Evolutionary conservation across 495 filamentous ascomycete genomes (phyloP), one percentile per base, ranked within the genome.

Genomic region (Penicillium dipodomyicola): DNA sequence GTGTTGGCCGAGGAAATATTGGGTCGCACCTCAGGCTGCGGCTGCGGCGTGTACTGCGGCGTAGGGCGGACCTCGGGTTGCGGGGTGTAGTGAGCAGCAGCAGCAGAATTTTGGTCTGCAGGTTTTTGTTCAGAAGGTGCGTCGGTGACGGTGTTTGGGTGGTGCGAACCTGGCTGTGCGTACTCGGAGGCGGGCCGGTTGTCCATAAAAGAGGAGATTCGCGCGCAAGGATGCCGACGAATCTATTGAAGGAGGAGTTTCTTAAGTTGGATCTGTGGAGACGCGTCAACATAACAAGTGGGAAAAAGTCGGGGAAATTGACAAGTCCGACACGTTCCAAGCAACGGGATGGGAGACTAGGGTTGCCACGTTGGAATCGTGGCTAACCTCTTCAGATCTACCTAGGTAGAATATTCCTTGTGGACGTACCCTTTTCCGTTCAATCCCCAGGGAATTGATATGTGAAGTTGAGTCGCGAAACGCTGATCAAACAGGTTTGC

Each of bases 141-240:
- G 79, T 84, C 43, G 51, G 45, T 45, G 42, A 46, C 30, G 47
- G 44, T 49, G 47, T 49, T 30, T 80, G 85, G 88, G 86, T 85
- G 86, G 77, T 83, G 86, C 92, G 90, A 95, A 96, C 92, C 93
- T 96, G 91, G 87, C 87, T 96, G 92, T 88, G 90, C 85, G 81
- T 92, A 96, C 76, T 95, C 91, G 80, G 89, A 78, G 71, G 89
- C 83, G 81, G 87, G 84, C 83, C 89, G 89, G 83, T 92, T 89
- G 89, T 96, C 94, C 86, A 77, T 75, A 72, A 70, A 74, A 72
- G 67, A 68, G 44, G 62, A 45, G 50, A 64, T 58, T 64, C 61
- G 59, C 58, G 40, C 52, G 52, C 55, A 52, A 48, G 40, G 44
- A 43, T 37, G 57, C 44, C 39, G 56, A 54, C 41, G 49, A 48